Base-by-base conservation (phyloP, 2,329 filamentous ascomycete species). In the Trichoderma citrinoviride region DNA sequence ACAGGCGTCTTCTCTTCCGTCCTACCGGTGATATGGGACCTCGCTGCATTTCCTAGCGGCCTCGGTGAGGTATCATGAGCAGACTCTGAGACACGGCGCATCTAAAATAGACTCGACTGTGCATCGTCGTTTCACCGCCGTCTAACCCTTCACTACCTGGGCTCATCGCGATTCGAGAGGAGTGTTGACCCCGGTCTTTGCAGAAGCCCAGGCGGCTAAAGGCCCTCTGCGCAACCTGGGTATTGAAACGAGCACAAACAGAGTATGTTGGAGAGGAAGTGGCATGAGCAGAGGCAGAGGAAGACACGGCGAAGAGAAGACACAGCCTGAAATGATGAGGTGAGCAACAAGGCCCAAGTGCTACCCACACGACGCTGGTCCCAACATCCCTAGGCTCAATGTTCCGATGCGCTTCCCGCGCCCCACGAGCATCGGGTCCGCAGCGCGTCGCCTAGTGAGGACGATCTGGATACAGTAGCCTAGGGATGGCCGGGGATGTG, bases 381-480 rank as follows among this genome's bases (percentile, higher is more conserved):
- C 23, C 23, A 27, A 43, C 44, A 41, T 40, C 14, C 15, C 25
- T 19, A 54, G 41, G 49, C 4, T 52, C 27, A 52, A 19, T 21
- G 25, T 43, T 62, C 60, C 49, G 49, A 62, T 37, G 40, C 40
- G 40, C 41, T 46, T 10, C 60, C 60, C 60, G 60, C 40, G 46
- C 49, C 27, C 8, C 25, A 25, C n/a, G 60, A 62, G 60, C 60
- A 54, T 44, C 60, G 60, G 49, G 40, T 54, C 25, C 60, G 60
- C 60, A 54, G 60, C 60, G 41, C 60, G 40, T 54, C 27, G 60
- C 60, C 60, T 41, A 54, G 25, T 37, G 41, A 37, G 40, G 47
- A 33, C 27, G 49, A 62, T 62, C 49, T 37, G 15, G 40, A 62
- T 62, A 23, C 29, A 60, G 21, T 37, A 37, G 3, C 12, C 33